phyloP scores from a whole-genome alignment of 2,329 filamentous ascomycete genomes.

The Capronia epimyces region DNA sequence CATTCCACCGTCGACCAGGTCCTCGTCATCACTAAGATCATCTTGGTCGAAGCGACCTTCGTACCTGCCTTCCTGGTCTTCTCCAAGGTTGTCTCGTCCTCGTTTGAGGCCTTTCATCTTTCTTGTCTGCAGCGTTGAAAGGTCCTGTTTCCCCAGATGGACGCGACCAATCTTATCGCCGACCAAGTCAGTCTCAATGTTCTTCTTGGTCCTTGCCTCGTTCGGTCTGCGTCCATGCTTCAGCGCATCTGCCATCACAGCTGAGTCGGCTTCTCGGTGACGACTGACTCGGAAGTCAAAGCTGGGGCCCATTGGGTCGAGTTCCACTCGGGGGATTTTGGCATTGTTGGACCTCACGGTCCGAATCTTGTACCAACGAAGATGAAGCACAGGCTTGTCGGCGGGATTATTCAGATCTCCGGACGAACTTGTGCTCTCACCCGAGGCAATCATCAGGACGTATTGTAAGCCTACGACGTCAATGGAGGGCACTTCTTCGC shows the following conservation, averaged over 20 bases:
- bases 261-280: slow-evolving; percentile 68
- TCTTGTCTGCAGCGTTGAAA: slow-evolving; percentile 79
- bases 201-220: slow-evolving; percentile 75
- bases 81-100: slow-evolving; percentile 58
- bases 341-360: slow-evolving; percentile 77
- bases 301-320: slow-evolving; percentile 91
- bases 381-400: slow-evolving; percentile 46
- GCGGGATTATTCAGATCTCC: slow-evolving; percentile 32
- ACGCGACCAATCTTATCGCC: slow-evolving; percentile 95
- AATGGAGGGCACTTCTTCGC: slow-evolving; percentile 70
- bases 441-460: slow-evolving; percentile 73
- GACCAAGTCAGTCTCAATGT: slow-evolving; percentile 82
- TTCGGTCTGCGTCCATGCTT: slow-evolving; percentile 67
- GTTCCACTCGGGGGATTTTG: slow-evolving; percentile 80
- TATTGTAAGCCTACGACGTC: slow-evolving; percentile 95
- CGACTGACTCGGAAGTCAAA: slow-evolving; percentile 88
- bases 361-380: slow-evolving; percentile 78
- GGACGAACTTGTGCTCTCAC: slow-evolving; percentile 49
- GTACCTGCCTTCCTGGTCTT: slow-evolving; percentile 25
- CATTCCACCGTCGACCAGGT: slow-evolving; percentile 25
- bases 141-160: slow-evolving; percentile 84
- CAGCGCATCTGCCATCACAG: slow-evolving; percentile 82
- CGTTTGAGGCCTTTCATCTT: slow-evolving; percentile 99
- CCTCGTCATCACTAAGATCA: slow-evolving; percentile 25
- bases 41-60: slow-evolving; percentile 14